Conservation (phyloP, 169 alveolate species). For the Perkinsus olseni region DNA sequence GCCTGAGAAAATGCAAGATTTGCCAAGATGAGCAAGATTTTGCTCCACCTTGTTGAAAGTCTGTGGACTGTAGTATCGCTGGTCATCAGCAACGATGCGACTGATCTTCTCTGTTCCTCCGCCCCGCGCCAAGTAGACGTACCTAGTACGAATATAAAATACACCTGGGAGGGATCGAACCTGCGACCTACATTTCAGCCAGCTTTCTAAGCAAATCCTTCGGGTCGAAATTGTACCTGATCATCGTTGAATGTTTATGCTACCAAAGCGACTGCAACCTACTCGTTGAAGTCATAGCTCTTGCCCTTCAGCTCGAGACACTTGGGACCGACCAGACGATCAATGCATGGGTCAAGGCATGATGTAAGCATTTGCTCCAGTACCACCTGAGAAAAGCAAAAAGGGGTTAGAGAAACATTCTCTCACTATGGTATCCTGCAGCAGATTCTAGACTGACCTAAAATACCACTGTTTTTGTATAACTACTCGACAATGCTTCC, state of each 20-base stretch:
- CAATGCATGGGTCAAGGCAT: constrained; percentile 4
- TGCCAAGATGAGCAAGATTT: not conserved
- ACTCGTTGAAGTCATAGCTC: constrained; percentile 17
- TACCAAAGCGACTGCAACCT: not conserved
- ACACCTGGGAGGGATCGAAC: not conserved
- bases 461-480: too few relatives aligned
- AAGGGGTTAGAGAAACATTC: not conserved
- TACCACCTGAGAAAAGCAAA: not conserved
- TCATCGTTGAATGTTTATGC: not conserved
- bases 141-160: not conserved
- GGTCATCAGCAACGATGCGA: not conserved
- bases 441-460: too few relatives aligned
- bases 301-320: constrained; percentile 62
- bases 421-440: too few relatives aligned
- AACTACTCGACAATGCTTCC: too few relatives aligned
- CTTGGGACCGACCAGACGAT: constrained; percentile 64
- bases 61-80: not conserved
- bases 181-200: not conserved
- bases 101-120: not conserved
- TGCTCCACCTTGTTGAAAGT: not conserved
- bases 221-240: constrained; percentile 61
- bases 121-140: not conserved
- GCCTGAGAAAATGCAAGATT: not conserved
- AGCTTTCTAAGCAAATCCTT: not conserved
- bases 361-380: constrained; percentile 7